A percentile compares a stretch with the other conserved stretches of the same genome.
These are phyloP conservation scores for Cercophora samala DNA, from an alignment of 495 filamentous ascomycete species.

Conservation along the genomic window DNA sequence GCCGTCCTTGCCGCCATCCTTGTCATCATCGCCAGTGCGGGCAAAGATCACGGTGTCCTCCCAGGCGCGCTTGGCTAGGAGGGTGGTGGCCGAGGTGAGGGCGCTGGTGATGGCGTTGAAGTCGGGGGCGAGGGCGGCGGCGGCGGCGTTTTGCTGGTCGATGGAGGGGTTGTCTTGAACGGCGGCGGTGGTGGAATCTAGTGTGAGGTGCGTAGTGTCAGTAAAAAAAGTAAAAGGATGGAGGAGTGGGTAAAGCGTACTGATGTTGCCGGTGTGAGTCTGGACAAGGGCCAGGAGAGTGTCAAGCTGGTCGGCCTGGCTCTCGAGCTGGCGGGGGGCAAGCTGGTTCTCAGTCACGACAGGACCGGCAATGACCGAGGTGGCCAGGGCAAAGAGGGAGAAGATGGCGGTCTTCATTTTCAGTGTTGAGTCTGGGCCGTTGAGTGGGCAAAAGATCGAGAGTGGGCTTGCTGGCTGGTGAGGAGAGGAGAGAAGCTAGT, in stretches of 20 bases:
- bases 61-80: slow-evolving; percentile 34
- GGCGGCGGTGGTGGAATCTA: slow-evolving; percentile 29
- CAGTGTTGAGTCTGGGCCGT: background rate
- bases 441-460: background rate
- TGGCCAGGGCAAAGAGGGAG: slow-evolving; percentile 36
- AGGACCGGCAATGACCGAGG: slow-evolving; percentile 36
- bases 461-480: background rate
- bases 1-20: background rate
- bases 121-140: slow-evolving; percentile 33
- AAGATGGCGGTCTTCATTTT: slow-evolving; percentile 42
- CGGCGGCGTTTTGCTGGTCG: slow-evolving; percentile 28
- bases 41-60: slow-evolving; percentile 9
- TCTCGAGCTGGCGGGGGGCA: slow-evolving; percentile 25
- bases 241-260: slow-evolving; percentile 27
- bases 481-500: background rate
- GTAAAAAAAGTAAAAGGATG: background rate
- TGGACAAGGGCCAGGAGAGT: slow-evolving; percentile 30
- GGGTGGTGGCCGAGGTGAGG: slow-evolving; percentile 27
- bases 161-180: slow-evolving; percentile 27
- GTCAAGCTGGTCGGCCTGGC: slow-evolving; percentile 35
- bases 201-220: background rate
- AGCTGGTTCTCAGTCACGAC: slow-evolving; percentile 20
- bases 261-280: slow-evolving; percentile 38
- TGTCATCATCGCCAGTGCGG: slow-evolving; percentile 12
- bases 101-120: slow-evolving; percentile 35